phyloP scores from a whole-genome alignment of 169 alveolate species.

The Plasmodium knowlesi region DNA sequence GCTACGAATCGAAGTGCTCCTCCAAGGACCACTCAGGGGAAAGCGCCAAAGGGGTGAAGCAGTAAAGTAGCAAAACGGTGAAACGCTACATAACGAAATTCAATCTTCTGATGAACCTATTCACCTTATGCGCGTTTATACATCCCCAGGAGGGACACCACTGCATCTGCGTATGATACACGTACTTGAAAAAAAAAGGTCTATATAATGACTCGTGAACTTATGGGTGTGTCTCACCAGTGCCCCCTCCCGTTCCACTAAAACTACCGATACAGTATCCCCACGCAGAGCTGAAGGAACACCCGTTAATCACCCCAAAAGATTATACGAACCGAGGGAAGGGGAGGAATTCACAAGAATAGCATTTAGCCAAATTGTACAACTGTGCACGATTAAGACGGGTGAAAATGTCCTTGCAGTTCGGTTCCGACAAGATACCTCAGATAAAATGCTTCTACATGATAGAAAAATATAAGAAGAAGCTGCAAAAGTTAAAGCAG shows the following conservation, averaged over 20 bases:
- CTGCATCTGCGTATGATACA: background rate
- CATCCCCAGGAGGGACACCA: background rate
- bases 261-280: background rate
- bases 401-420: constrained; percentile 21
- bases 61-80: no score
- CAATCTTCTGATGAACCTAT: background rate
- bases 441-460: constrained; percentile 72
- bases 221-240: background rate
- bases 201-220: background rate
- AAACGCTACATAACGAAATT: no score
- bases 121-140: background rate
- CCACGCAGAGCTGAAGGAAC: background rate
- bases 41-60: no score
- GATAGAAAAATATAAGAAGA: constrained; percentile 69
- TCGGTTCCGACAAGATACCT: constrained; percentile 7
- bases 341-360: background rate
- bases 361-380: background rate
- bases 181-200: background rate
- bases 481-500: constrained; percentile 49
- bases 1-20: background rate
- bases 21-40: no score
- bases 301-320: background rate
- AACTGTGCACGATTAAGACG: background rate
- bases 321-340: background rate
- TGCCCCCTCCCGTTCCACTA: background rate